Evolutionary conservation across 1,139 yeast species (phyloP).

Genomic region (Kodamaea arcana): DNA sequence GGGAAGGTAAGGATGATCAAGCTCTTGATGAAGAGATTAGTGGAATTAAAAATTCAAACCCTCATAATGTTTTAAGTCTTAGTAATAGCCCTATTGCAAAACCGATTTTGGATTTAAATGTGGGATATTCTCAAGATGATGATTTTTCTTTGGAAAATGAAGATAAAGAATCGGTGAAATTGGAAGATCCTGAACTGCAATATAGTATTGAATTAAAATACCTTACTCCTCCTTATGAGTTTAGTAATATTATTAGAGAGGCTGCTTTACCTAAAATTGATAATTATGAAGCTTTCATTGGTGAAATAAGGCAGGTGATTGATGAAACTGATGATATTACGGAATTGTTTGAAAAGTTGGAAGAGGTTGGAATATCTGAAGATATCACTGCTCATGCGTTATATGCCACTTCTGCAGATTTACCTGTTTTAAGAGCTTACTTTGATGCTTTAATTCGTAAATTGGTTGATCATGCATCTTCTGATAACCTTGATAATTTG

Average conservation of each 20-base stretch:
- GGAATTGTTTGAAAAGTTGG: slow-evolving; percentile 15
- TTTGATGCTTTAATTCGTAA: slow-evolving; percentile 6
- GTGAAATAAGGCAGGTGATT: slow-evolving; percentile 2
- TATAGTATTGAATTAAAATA: slow-evolving; percentile 1
- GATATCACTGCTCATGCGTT: slow-evolving; percentile 26
- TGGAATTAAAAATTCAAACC: slow-evolving; percentile 33
- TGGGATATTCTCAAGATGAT: neutral
- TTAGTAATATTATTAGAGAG: neutral
- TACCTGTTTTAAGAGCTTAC: slow-evolving; percentile 7
- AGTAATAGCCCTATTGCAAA: neutral
- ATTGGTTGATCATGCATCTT: slow-evolving; percentile 7
- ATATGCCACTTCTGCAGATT: slow-evolving; percentile 23
- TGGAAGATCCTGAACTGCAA: slow-evolving; percentile 1
- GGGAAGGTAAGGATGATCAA: slow-evolving; percentile 4
- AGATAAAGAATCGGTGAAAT: neutral
- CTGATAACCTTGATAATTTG: slow-evolving; percentile 6
- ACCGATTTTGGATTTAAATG: neutral
- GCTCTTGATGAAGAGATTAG: slow-evolving; percentile 43
- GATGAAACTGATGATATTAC: slow-evolving; percentile 5
- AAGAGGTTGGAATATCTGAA: slow-evolving; percentile 22
- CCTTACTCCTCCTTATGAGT: slow-evolving; percentile 1
- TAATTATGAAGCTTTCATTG: neutral
- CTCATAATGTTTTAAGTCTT: slow-evolving; percentile 19
- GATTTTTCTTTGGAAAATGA: neutral
- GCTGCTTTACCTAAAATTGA: slow-evolving; percentile 3